Percentiles rank a stretch among this genome's conserved stretches.
Conservation (phyloP, 768 basidiomycete species). For the Lactarius evosmus region DNA sequence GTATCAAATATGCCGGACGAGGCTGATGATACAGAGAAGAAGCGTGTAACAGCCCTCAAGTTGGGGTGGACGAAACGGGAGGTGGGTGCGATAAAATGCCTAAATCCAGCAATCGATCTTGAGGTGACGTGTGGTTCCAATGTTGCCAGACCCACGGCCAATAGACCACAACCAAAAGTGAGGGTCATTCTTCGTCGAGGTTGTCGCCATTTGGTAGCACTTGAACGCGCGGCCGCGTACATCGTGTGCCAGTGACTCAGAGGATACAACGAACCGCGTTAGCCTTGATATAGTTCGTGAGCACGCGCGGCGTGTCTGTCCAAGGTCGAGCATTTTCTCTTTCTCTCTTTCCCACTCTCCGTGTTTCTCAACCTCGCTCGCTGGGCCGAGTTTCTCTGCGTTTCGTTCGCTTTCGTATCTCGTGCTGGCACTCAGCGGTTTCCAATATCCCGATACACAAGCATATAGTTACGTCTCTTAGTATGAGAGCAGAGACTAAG, state of each 20-base stretch:
- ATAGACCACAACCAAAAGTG: constrained; percentile 9
- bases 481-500: background rate
- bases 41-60: constrained; percentile 3
- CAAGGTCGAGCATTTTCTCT: too few relatives aligned
- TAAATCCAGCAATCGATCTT: constrained; percentile 17
- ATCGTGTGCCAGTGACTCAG: background rate
- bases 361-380: constrained; percentile 10
- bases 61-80: background rate
- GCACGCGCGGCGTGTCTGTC: background rate
- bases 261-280: background rate
- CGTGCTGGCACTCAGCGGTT: constrained; percentile 17
- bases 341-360: background rate
- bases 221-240: constrained; percentile 10
- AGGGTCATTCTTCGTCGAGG: constrained; percentile 13
- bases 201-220: constrained; percentile 2
- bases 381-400: constrained; percentile 15
- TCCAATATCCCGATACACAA: background rate
- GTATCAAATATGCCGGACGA: constrained; percentile 16
- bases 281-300: background rate
- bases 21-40: constrained; percentile 10
- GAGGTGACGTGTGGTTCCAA: constrained; percentile 8
- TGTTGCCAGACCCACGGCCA: constrained; percentile 18
- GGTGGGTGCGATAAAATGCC: constrained; percentile 8
- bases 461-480: background rate
- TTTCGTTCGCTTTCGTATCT: constrained; percentile 23